Conservation (phyloP, 2,329 filamentous ascomycete genomes). For the Pyricularia sp. region DNA sequence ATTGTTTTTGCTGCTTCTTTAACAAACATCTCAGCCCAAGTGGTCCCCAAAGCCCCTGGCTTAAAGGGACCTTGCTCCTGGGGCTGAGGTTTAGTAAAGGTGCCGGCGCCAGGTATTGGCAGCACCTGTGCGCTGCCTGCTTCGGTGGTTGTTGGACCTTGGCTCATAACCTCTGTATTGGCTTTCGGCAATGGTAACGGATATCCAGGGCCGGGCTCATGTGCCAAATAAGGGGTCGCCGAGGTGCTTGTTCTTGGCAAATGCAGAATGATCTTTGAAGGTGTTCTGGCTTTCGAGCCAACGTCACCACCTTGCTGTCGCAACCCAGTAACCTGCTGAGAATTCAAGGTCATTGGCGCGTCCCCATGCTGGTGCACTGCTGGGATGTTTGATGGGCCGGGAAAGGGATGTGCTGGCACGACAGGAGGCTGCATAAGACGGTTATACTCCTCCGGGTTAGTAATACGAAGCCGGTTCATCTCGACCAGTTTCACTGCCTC, state of each 20-base stretch:
- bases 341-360: neutral
- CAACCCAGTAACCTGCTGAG: neutral
- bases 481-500: slow-evolving; percentile 37
- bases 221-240: neutral
- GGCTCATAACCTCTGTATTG: neutral
- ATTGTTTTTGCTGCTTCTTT: neutral
- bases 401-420: neutral
- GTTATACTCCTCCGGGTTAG: slow-evolving; percentile 2
- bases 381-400: neutral
- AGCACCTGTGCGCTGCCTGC: neutral
- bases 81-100: neutral
- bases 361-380: neutral
- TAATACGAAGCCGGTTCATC: slow-evolving; percentile 12
- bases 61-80: neutral
- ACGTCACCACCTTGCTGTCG: neutral
- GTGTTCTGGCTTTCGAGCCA: neutral
- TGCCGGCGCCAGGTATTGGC: neutral
- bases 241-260: neutral
- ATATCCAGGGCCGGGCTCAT: neutral
- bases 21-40: neutral
- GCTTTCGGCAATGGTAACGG: neutral
- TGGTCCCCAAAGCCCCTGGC: neutral
- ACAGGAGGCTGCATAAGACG: neutral
- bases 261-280: neutral
- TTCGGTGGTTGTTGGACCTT: neutral